Percentiles rank a stretch among this genome's conserved stretches.
Conservation (phyloP, 441 rosid genomes). For the Pelargonium hybrid region DNA sequence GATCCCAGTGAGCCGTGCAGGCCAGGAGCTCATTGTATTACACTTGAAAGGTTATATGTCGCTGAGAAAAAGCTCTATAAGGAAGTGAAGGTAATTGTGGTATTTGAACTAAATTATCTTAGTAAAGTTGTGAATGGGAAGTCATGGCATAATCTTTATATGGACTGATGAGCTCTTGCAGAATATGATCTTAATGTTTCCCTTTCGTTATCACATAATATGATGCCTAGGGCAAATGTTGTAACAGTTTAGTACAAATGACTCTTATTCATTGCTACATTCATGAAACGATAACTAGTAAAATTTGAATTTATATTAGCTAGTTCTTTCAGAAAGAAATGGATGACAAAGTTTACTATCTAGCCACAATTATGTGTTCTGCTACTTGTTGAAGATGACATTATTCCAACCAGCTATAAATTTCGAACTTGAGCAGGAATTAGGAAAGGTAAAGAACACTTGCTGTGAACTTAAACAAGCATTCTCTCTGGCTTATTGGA, state of each 20-base stretch:
- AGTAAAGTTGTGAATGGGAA: conserved; percentile 5
- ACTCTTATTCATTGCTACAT: background rate
- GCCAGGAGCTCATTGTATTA: conserved; percentile 75
- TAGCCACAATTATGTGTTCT: background rate
- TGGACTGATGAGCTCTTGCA: background rate
- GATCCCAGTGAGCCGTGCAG: conserved; percentile 55
- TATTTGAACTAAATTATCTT: conserved; percentile 18
- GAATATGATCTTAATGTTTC: background rate
- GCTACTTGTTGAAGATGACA: conserved; percentile 2
- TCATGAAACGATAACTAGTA: background rate
- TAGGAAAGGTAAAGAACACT: background rate
- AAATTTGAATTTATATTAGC: background rate
- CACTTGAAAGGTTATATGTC: conserved; percentile 63
- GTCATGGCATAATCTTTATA: background rate
- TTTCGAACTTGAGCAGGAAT: background rate
- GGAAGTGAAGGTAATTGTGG: conserved; percentile 52
- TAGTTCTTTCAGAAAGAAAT: background rate
- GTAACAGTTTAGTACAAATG: background rate
- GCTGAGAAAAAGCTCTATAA: conserved; percentile 78
- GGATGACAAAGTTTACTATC: background rate
- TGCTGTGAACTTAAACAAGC: background rate
- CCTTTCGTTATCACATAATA: background rate
- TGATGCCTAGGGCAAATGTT: background rate
- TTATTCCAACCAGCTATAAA: background rate
- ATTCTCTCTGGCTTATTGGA: background rate